Base-by-base conservation (phyloP, 2,329 filamentous ascomycete species). In the Ceratocystis papillata region DNA sequence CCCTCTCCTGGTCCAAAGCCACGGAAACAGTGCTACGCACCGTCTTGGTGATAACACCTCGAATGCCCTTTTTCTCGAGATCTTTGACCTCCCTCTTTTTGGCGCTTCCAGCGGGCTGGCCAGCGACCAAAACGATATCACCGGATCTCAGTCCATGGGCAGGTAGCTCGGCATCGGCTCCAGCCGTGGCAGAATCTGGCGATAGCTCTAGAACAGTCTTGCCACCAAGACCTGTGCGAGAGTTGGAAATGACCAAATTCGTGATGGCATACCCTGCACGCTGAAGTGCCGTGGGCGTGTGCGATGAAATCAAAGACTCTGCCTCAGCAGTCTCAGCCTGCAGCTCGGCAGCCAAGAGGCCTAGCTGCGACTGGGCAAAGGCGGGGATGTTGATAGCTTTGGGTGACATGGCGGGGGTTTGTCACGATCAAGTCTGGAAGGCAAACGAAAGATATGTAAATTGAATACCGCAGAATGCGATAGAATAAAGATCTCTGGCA, bases 201-300 rank as follows among this genome's bases (percentile, higher is more conserved):
- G 78, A 77, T 1, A 99, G 84, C 74, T 96, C 92, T 2, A 96
- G 78, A 1, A 99, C 87, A 0, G 89, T 90, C 69, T 90, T 89
- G n/a, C 94, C 94, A 17, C 92, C 94, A 46, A 96, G 80, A 0
- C 94, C 94, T 0, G 94, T 99, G 37, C 92, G 87, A 73, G 89
- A 88, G 20, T 88, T 87, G 10, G 82, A 79, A 44, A 96, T 78
- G 41, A 83, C 78, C 7, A 97, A 83, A 75, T 92, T 93, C 17
- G 85, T 84, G 71, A 94, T 79, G 41, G 90, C 90, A 50, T 90
- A 80, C n/a, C 90, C 90, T 5, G 88, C 88, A 67, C 87, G 85
- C 72, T 89, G 83, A 12, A 95, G 83, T 0, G 83, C 79, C 0
- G 81, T 77, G 3, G 90, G 89, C 61, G 86, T 84, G 74, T 88